Conservation (phyloP, 2,329 filamentous ascomycete genomes). For the Herpotrichia juniperi region DNA sequence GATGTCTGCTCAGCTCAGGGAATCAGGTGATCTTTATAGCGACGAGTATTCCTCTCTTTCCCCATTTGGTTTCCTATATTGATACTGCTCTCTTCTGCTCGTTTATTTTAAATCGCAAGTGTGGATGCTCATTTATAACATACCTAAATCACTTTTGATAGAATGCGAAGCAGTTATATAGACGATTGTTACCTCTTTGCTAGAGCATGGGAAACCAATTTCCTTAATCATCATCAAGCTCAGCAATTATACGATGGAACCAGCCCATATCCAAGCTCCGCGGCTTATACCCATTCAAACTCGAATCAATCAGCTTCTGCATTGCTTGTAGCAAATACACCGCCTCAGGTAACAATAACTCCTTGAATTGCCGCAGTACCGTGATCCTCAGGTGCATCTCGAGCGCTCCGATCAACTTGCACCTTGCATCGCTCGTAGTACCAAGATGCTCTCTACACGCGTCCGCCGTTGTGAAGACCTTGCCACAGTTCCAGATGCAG, state of each 20-base stretch:
- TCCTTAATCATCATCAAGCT: not conserved
- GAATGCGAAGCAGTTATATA: too few species aligned
- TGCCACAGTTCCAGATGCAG: slow-evolving; percentile 3
- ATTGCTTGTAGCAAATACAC: not conserved
- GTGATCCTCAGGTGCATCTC: not conserved
- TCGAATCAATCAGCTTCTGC: slow-evolving; percentile 1
- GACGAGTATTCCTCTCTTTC: too few species aligned
- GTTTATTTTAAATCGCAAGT: too few species aligned
- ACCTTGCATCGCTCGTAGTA: not conserved
- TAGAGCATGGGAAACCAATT: not conserved
- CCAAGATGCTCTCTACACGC: not conserved
- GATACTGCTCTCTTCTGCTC: too few species aligned
- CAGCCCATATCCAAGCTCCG: not conserved
- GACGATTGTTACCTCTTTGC: too few species aligned
- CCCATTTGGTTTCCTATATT: too few species aligned
- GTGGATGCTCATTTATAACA: too few species aligned
- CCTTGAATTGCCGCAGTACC: not conserved
- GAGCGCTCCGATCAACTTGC: not conserved
- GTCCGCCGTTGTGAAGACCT: slow-evolving; percentile 1
- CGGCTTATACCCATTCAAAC: not conserved
- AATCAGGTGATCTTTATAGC: too few species aligned
- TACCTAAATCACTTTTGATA: too few species aligned
- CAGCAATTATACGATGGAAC: not conserved
- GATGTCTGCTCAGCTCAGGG: too few species aligned
- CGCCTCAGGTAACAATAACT: not conserved